A percentile compares a stretch with the other conserved stretches of the same genome.
These are phyloP conservation scores for Clohesyomyces aquaticus DNA, from an alignment of 495 filamentous ascomycete species.

Conservation along the genomic window DNA sequence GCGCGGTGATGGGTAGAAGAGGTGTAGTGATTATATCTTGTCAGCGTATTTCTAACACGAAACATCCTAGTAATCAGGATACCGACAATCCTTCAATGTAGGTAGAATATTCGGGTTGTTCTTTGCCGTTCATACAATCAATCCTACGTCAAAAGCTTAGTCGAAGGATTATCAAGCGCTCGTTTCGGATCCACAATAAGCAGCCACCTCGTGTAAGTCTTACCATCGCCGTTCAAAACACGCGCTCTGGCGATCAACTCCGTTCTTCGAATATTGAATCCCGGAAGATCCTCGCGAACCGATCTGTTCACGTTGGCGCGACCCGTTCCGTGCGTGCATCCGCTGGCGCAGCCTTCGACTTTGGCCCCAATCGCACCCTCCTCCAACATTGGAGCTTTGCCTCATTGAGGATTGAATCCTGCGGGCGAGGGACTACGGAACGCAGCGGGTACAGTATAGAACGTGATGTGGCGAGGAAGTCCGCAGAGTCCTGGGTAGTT, in stretches of 20 bases:
- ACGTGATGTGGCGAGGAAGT: not conserved
- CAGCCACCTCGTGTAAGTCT: slow-evolving; percentile 11
- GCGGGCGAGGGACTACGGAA: not conserved
- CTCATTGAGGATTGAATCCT: too few species aligned
- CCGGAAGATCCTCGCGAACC: too few species aligned
- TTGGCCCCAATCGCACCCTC: too few species aligned
- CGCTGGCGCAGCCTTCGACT: too few species aligned
- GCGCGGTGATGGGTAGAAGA: too few species aligned
- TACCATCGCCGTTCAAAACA: not conserved
- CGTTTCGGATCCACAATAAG: slow-evolving; percentile 2
- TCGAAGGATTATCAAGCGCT: not conserved
- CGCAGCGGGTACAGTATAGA: not conserved
- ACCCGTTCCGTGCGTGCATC: not conserved
- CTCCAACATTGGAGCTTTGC: not conserved
- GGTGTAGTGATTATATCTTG: too few species aligned
- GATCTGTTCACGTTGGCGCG: not conserved
- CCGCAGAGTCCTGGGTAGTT: too few species aligned
- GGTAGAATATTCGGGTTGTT: not conserved
- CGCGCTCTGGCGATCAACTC: not conserved
- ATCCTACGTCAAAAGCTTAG: too few species aligned
- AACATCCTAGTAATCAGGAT: too few species aligned
- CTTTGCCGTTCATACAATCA: not conserved
- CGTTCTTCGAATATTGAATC: too few species aligned
- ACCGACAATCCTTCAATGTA: too few species aligned
- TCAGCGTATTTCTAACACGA: too few species aligned